These are phyloP conservation scores for Yamadazyma dushanensis DNA, from an alignment of 1,139 yeast species.

Conservation along the genomic window DNA sequence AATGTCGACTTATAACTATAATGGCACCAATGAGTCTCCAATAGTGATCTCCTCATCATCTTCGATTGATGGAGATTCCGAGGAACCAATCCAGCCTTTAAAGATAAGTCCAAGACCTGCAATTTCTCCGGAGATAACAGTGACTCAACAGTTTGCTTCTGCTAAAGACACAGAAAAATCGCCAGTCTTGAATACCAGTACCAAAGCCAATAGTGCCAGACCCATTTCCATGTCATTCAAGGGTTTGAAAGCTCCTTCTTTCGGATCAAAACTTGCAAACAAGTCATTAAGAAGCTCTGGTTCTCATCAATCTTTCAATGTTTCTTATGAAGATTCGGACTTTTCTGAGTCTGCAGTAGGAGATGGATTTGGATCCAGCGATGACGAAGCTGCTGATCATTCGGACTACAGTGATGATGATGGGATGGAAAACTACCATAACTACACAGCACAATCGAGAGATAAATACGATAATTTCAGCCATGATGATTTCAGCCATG, in stretches of 20 bases:
- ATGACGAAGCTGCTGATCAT: slow-evolving; percentile 26
- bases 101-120: slow-evolving; percentile 11
- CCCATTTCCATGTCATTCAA: slow-evolving; percentile 70
- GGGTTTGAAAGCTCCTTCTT: slow-evolving; percentile 61
- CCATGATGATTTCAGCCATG: slow-evolving; percentile 2
- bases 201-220: slow-evolving; percentile 24
- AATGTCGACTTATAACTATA: slow-evolving; percentile 3
- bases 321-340: slow-evolving; percentile 36
- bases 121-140: slow-evolving; percentile 15
- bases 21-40: slow-evolving; percentile 14
- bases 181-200: slow-evolving; percentile 3
- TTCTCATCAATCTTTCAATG: slow-evolving; percentile 46
- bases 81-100: slow-evolving; percentile 17
- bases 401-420: slow-evolving; percentile 8
- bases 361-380: slow-evolving; percentile 30
- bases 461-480: neutral
- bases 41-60: slow-evolving; percentile 17
- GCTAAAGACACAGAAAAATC: neutral
- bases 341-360: slow-evolving; percentile 27
- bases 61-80: slow-evolving; percentile 15
- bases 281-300: slow-evolving; percentile 34
- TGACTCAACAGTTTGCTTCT: slow-evolving; percentile 14
- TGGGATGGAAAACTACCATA: neutral
- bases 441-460: neutral
- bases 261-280: slow-evolving; percentile 35